These are phyloP conservation scores for Curvularia spicifera DNA, from an alignment of 2,329 filamentous ascomycete genomes.

Conservation along the genomic window DNA sequence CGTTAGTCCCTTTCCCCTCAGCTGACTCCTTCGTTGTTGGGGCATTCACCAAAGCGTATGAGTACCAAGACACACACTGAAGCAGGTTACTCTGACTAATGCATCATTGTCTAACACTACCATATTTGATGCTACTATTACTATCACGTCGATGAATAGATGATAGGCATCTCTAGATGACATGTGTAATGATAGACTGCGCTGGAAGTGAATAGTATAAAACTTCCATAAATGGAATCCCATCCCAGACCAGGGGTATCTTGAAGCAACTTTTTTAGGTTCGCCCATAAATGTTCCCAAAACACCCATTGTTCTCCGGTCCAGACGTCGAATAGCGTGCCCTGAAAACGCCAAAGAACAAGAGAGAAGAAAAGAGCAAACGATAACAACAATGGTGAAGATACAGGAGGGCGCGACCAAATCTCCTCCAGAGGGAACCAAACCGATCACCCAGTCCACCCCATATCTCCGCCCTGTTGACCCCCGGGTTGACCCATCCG, in stretches of 20 bases:
- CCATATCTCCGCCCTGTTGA: slow-evolving; percentile 35
- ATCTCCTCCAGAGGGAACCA: neutral
- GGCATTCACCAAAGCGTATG: no score
- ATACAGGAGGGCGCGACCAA: neutral
- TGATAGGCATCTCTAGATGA: neutral
- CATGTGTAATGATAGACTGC: neutral
- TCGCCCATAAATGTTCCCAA: slow-evolving; percentile 5
- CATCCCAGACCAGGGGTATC: slow-evolving; percentile 9
- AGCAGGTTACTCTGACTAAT: neutral
- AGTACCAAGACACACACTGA: neutral
- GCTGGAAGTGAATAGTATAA: neutral
- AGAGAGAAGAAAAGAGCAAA: neutral
- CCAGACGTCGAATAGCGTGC: neutral
- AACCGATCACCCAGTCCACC: slow-evolving; percentile 30
- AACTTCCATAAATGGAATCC: neutral
- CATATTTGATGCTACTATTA: neutral
- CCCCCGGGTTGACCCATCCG: slow-evolving; percentile 32
- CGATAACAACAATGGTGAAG: neutral
- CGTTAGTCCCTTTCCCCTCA: neutral
- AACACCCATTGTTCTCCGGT: slow-evolving; percentile 5
- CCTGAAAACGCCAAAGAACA: slow-evolving; percentile 3
- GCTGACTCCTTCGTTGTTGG: neutral
- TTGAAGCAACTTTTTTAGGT: slow-evolving; percentile 3
- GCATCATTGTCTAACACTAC: neutral
- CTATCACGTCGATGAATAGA: neutral